phyloP scores from a whole-genome alignment of 176 grass and related monocot species.

The Oryza glaberrima region DNA sequence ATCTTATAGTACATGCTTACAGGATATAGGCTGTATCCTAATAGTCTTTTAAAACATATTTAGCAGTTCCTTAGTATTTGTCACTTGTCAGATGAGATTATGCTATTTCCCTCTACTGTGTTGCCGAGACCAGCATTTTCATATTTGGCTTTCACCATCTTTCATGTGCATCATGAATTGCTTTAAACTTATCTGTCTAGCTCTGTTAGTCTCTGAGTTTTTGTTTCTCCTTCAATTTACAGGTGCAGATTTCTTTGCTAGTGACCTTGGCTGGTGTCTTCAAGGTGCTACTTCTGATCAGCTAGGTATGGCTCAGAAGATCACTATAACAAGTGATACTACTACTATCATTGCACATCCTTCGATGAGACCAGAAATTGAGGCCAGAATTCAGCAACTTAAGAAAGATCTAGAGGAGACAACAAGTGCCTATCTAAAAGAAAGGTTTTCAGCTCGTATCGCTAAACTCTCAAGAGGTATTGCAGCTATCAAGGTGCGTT shows the following conservation, averaged over 20 bases:
- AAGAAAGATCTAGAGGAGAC: slow-evolving; percentile 83
- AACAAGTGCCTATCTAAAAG: slow-evolving; percentile 61
- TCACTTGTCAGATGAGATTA: neutral
- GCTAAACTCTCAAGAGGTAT: slow-evolving; percentile 90
- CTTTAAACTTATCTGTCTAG: neutral
- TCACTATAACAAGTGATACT: slow-evolving; percentile 83
- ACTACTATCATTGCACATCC: slow-evolving; percentile 90
- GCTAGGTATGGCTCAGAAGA: slow-evolving; percentile 87
- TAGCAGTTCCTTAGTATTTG: slow-evolving; percentile 1
- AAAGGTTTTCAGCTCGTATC: slow-evolving; percentile 76
- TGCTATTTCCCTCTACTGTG: neutral
- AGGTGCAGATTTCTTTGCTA: slow-evolving; percentile 96
- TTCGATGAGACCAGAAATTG: slow-evolving; percentile 85
- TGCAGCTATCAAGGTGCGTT: slow-evolving; percentile 83
- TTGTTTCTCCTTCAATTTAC: slow-evolving; percentile 41
- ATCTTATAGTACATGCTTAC: neutral
- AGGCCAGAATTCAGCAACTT: slow-evolving; percentile 90
- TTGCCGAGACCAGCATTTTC: neutral
- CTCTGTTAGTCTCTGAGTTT: neutral
- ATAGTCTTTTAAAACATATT: neutral
- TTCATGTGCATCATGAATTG: neutral
- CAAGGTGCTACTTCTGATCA: slow-evolving; percentile 86
- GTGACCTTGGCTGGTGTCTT: slow-evolving; percentile 80
- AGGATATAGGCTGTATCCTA: neutral
- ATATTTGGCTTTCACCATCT: slow-evolving; percentile 2